These are phyloP conservation scores for Colletotrichum falcatum DNA, from an alignment of 2,329 filamentous ascomycete genomes.

Conservation along the genomic window DNA sequence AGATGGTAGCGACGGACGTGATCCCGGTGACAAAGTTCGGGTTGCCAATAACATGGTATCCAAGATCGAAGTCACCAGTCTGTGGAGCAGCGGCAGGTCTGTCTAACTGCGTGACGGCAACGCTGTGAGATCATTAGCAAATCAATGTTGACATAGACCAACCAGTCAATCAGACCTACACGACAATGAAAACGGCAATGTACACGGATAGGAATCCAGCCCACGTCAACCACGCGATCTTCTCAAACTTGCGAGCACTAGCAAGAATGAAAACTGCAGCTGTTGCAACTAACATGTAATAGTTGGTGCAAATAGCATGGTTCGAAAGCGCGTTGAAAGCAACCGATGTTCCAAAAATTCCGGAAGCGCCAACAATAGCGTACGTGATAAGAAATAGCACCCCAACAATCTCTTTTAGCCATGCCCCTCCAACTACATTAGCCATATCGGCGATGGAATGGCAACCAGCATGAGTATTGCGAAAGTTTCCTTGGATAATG, in stretches of 20 bases:
- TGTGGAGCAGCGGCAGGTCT: conserved; percentile 71
- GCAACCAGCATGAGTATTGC: conserved; percentile 53
- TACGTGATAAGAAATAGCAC: conserved; percentile 69
- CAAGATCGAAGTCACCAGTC: conserved; percentile 69
- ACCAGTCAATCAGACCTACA: conserved; percentile 49
- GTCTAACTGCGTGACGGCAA: conserved; percentile 68
- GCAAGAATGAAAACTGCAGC: conserved; percentile 61
- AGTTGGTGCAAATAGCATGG: conserved; percentile 70
- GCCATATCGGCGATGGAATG: conserved; percentile 67
- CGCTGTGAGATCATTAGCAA: conserved; percentile 44
- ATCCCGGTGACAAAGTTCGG: conserved; percentile 71
- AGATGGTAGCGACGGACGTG: conserved; percentile 68
- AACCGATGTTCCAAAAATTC: conserved; percentile 69
- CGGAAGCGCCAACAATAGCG: conserved; percentile 66
- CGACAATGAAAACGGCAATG: conserved; percentile 67
- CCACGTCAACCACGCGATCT: conserved; percentile 73
- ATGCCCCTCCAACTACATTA: conserved; percentile 63
- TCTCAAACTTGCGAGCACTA: conserved; percentile 68
- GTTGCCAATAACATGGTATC: conserved; percentile 66
- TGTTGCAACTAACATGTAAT: conserved; percentile 66
- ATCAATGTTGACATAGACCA: background rate
- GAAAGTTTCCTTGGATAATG: conserved; percentile 55
- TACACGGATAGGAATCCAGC: conserved; percentile 70
- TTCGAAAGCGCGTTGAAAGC: conserved; percentile 70
- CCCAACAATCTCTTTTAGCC: conserved; percentile 65